phyloP scores from a whole-genome alignment of 202 grass and related monocot species.

The Musa balbisiana region DNA sequence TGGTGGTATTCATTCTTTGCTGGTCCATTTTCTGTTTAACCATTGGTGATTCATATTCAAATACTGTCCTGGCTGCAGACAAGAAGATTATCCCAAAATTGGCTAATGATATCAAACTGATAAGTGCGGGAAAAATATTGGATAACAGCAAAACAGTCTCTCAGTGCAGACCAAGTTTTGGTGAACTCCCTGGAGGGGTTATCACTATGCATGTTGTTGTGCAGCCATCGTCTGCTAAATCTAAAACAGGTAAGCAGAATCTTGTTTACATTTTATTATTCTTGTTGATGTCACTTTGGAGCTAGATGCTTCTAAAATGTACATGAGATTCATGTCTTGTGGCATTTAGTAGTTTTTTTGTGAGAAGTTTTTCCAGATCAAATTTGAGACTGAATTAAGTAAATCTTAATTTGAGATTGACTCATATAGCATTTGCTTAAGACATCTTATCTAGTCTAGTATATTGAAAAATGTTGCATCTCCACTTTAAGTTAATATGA shows the following conservation, averaged over 20 bases:
- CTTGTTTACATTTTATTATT: neutral
- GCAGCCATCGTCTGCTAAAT: neutral
- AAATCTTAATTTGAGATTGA: too few species aligned
- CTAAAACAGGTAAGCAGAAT: neutral
- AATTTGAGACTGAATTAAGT: neutral
- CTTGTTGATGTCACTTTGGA: neutral
- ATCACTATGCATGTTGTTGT: slow-evolving; percentile 7
- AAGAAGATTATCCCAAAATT: slow-evolving; percentile 7
- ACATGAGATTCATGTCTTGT: neutral
- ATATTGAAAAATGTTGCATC: too few species aligned
- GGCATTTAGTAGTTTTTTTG: neutral
- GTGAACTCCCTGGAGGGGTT: slow-evolving; percentile 8
- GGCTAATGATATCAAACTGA: slow-evolving; percentile 6
- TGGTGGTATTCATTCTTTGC: neutral
- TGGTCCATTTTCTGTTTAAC: neutral
- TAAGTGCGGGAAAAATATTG: neutral
- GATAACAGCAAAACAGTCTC: slow-evolving; percentile 9
- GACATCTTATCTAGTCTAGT: too few species aligned
- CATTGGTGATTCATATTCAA: neutral
- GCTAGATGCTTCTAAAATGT: neutral
- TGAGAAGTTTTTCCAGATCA: neutral
- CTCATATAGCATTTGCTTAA: too few species aligned
- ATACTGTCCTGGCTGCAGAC: neutral
- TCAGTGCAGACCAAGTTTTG: slow-evolving; percentile 5
- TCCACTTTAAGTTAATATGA: too few species aligned